phyloP scores from a whole-genome alignment of 208 protist species.

The Crithidia bombi region DNA sequence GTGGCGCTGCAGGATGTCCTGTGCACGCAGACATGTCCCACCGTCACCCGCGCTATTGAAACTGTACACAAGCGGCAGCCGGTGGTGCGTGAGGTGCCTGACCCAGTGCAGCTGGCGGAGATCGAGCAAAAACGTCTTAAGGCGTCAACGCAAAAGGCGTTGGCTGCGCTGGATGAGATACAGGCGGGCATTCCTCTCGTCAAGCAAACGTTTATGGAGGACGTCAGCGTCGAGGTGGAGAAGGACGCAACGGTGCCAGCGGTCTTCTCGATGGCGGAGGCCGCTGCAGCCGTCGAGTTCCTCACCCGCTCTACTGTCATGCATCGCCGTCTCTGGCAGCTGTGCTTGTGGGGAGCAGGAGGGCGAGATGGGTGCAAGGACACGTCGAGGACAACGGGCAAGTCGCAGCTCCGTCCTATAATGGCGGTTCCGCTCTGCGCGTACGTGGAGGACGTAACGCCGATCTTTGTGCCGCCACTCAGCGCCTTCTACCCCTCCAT shows the following conservation, averaged over 20 bases:
- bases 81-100: slow-evolving; percentile 46
- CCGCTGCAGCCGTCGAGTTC: slow-evolving; percentile 56
- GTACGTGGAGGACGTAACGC: slow-evolving; percentile 36
- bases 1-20: slow-evolving; percentile 46
- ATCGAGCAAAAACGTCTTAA: slow-evolving; percentile 51
- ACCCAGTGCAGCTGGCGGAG: slow-evolving; percentile 47
- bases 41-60: slow-evolving; percentile 42
- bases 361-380: too few species aligned
- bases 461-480: slow-evolving; percentile 69
- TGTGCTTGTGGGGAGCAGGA: too few species aligned
- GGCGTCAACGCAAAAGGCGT: slow-evolving; percentile 60
- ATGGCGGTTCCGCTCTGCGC: slow-evolving; percentile 12
- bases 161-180: slow-evolving; percentile 42
- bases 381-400: slow-evolving; percentile 9
- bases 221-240: slow-evolving; percentile 41
- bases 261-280: slow-evolving; percentile 66
- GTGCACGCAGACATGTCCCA: slow-evolving; percentile 52
- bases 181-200: slow-evolving; percentile 46
- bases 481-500: slow-evolving; percentile 46
- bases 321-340: slow-evolving; percentile 70
- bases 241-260: slow-evolving; percentile 55
- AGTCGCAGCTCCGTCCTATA: slow-evolving; percentile 17
- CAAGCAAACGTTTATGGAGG: slow-evolving; percentile 34
- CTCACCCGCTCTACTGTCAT: slow-evolving; percentile 56
- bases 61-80: slow-evolving; percentile 26